Percentiles rank a stretch among this genome's conserved stretches.
These are phyloP conservation scores for Mycena filopes DNA, from an alignment of 768 basidiomycete genomes.

Conservation along the genomic window DNA sequence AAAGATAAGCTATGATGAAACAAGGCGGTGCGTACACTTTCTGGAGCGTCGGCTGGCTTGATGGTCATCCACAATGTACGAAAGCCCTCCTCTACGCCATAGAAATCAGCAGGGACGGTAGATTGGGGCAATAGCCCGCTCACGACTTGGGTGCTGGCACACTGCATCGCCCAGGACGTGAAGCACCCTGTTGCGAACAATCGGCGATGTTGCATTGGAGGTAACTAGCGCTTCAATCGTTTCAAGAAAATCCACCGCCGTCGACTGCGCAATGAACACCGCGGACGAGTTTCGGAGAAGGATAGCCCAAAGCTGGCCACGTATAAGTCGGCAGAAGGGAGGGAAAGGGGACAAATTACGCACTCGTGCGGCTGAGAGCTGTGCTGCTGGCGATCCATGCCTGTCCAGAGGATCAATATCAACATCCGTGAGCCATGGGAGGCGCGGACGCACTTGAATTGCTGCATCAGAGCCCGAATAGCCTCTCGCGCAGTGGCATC, in stretches of 20 bases:
- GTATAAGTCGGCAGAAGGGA: neutral
- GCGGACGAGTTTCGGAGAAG: slow-evolving; percentile 30
- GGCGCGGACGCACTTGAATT: slow-evolving; percentile 19
- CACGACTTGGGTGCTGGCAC: slow-evolving; percentile 21
- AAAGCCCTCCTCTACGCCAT: slow-evolving; percentile 8
- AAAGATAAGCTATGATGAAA: neutral
- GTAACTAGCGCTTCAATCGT: slow-evolving; percentile 12
- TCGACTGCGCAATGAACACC: slow-evolving; percentile 30
- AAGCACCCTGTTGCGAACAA: slow-evolving; percentile 30
- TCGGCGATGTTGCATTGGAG: slow-evolving; percentile 9
- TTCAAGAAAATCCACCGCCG: slow-evolving; percentile 28
- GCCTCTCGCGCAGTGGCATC: slow-evolving; percentile 27
- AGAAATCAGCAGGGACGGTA: neutral
- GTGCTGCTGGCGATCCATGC: slow-evolving; percentile 27
- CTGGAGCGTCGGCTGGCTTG: slow-evolving; percentile 16
- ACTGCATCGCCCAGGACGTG: slow-evolving; percentile 32
- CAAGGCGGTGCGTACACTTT: slow-evolving; percentile 18
- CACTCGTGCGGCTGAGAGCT: slow-evolving; percentile 33
- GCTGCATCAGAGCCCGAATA: slow-evolving; percentile 26
- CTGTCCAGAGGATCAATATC: neutral
- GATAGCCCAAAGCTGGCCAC: slow-evolving; percentile 27
- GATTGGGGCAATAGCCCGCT: neutral
- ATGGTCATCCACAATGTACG: slow-evolving; percentile 20
- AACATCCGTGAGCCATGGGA: neutral
- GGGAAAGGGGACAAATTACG: neutral